These are phyloP conservation scores for Plenodomus biglobosus DNA, from an alignment of 2,329 filamentous ascomycete species.

Conservation along the genomic window DNA sequence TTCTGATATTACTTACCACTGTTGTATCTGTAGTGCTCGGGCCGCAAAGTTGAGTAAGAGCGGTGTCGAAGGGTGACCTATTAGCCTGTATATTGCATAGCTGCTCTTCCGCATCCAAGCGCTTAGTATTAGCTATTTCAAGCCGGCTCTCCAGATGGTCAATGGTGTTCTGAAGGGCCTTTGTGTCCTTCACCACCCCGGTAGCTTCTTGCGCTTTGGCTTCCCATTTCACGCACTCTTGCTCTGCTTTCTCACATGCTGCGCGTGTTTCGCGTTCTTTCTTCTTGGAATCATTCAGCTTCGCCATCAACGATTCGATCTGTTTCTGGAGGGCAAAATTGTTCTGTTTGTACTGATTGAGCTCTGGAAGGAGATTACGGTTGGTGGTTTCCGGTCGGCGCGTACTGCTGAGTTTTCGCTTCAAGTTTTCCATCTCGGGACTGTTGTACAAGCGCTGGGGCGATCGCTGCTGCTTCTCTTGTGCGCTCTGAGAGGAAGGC, in stretches of 20 bases:
- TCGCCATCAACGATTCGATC: conserved; percentile 45
- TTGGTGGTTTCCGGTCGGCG: conserved; percentile 38
- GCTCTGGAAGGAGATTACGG: conserved; percentile 41
- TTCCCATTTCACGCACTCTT: conserved; percentile 32
- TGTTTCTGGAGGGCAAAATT: conserved; percentile 39
- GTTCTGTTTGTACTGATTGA: conserved; percentile 43
- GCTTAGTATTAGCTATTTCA: conserved; percentile 45
- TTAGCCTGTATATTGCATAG: conserved; percentile 33
- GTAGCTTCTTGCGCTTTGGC: conserved; percentile 31
- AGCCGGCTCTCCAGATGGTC: conserved; percentile 45
- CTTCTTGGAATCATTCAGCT: conserved; percentile 45
- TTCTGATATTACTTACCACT: neutral
- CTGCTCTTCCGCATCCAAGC: conserved; percentile 46
- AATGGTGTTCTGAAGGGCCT: conserved; percentile 42
- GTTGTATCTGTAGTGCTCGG: neutral
- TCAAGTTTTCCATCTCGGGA: conserved; percentile 43
- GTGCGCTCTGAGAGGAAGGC: conserved; percentile 21
- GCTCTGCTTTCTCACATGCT: conserved; percentile 37
- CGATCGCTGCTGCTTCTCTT: conserved; percentile 33
- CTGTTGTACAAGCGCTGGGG: conserved; percentile 22
- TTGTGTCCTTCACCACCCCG: conserved; percentile 24
- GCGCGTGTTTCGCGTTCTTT: conserved; percentile 33
- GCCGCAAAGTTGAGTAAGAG: conserved; percentile 8
- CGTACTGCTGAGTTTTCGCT: conserved; percentile 42
- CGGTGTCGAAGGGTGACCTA: conserved; percentile 32